These are phyloP conservation scores for Glycyrrhiza uralensis DNA, from an alignment of 306 rosid genomes.

Conservation along the genomic window DNA sequence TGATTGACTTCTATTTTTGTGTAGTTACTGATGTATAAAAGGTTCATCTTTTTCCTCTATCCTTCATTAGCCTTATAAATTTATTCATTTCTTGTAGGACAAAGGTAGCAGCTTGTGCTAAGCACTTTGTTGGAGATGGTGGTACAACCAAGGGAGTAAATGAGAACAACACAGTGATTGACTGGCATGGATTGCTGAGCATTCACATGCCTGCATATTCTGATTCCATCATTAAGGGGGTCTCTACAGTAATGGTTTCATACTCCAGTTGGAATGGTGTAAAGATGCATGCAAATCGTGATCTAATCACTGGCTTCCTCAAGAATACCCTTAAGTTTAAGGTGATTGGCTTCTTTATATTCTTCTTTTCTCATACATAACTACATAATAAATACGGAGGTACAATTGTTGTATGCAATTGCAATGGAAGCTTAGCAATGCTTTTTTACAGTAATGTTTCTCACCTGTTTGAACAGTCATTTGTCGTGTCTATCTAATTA, in stretches of 20 bases:
- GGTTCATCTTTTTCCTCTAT: neutral
- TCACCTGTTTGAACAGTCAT: neutral
- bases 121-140: conserved; percentile 98
- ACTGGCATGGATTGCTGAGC: conserved; percentile 72
- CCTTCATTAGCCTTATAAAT: neutral
- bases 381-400: neutral
- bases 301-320: conserved; percentile 67
- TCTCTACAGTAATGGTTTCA: conserved; percentile 81
- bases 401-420: neutral
- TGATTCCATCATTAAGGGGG: conserved; percentile 85
- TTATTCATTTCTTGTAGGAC: conserved; percentile 42
- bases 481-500: neutral
- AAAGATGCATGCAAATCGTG: conserved; percentile 88
- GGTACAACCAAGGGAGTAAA: conserved; percentile 81
- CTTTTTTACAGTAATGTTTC: conserved; percentile 2
- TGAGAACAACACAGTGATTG: conserved; percentile 70
- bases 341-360: conserved; percentile 37
- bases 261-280: conserved; percentile 96
- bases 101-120: conserved; percentile 95
- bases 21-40: neutral
- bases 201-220: conserved; percentile 93
- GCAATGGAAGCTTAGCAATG: neutral
- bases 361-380: neutral
- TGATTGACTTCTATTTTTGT: neutral
- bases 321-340: conserved; percentile 83